A percentile compares a stretch with the other conserved stretches of the same genome.
These are phyloP conservation scores for Tolypocladium capitatum DNA, from an alignment of 2,329 filamentous ascomycete genomes.

Conservation along the genomic window DNA sequence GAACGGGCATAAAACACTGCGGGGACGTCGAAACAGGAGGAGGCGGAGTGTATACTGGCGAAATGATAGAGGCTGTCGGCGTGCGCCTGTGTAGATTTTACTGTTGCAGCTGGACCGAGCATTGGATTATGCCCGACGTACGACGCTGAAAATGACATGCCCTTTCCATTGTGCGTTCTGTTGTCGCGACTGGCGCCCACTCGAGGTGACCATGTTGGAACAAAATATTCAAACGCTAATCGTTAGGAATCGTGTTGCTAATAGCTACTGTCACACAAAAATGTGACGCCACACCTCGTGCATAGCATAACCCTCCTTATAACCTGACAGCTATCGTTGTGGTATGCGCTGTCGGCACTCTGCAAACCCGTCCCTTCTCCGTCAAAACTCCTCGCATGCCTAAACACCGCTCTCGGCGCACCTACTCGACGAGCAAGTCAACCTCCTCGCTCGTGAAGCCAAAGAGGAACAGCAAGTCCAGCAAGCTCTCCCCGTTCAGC, in stretches of 20 bases:
- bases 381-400: background rate
- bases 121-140: conserved; percentile 13
- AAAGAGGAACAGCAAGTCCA: conserved; percentile 62
- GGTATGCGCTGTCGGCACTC: background rate
- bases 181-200: background rate
- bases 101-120: conserved; percentile 4
- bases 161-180: background rate
- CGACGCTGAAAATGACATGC: conserved; percentile 5
- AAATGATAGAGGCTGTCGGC: background rate
- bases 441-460: conserved; percentile 55
- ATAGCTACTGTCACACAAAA: background rate
- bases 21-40: background rate
- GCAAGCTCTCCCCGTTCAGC: conserved; percentile 55
- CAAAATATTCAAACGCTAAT: too few species aligned
- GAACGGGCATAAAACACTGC: conserved; percentile 9
- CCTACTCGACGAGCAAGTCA: conserved; percentile 9
- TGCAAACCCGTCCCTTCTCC: background rate
- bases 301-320: too few species aligned
- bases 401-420: background rate
- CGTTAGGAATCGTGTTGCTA: background rate
- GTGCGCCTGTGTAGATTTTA: background rate
- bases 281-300: too few species aligned
- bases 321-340: background rate
- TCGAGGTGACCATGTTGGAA: background rate
- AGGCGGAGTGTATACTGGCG: background rate